These are phyloP conservation scores for Talaromyces pinophilus DNA, from an alignment of 2,329 filamentous ascomycete genomes.

Conservation along the genomic window DNA sequence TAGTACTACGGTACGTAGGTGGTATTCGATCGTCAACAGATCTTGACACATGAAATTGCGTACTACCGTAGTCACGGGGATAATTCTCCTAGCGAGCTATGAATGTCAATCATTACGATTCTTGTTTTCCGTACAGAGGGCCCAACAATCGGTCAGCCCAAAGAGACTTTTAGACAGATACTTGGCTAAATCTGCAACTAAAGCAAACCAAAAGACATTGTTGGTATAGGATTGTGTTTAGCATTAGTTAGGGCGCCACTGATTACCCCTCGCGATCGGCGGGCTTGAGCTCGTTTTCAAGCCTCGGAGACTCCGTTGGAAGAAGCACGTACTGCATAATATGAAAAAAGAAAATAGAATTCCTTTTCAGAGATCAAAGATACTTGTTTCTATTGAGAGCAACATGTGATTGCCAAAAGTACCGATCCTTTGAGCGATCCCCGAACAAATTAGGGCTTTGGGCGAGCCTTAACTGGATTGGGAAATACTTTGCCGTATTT, in stretches of 20 bases:
- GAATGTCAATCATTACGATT: neutral
- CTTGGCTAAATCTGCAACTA: neutral
- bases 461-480: neutral
- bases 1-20: neutral
- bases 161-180: neutral
- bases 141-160: neutral
- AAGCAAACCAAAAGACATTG: neutral
- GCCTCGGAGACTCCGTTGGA: conserved; percentile 4
- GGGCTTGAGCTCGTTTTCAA: neutral
- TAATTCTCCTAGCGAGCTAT: neutral
- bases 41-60: neutral
- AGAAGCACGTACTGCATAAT: neutral
- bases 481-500: conserved; percentile 1
- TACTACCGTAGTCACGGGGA: neutral
- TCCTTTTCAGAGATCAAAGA: neutral
- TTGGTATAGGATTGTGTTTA: neutral
- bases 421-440: neutral
- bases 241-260: neutral
- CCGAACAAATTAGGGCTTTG: conserved; percentile 1
- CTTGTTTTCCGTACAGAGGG: neutral
- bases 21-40: neutral
- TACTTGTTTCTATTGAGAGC: neutral
- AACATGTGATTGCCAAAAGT: conserved; percentile 13
- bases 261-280: conserved; percentile 18
- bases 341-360: neutral